A percentile compares a stretch with the other conserved stretches of the same genome.
These are phyloP conservation scores for Boletellus sp. DNA, from an alignment of 768 basidiomycete species.

Conservation along the genomic window DNA sequence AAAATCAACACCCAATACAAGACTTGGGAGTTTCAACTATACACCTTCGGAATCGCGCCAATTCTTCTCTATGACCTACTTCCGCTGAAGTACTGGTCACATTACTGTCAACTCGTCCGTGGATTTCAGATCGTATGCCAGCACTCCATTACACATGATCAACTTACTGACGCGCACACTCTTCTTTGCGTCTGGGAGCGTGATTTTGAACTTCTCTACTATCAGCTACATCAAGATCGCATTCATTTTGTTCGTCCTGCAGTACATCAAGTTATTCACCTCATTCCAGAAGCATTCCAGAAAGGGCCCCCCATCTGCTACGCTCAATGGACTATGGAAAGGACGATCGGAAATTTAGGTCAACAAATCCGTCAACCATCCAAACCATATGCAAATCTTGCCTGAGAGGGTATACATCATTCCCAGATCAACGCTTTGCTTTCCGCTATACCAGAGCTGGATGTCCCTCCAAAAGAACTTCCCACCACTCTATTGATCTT, in stretches of 20 bases:
- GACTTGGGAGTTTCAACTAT: slow-evolving; percentile 23
- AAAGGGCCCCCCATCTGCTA: slow-evolving; percentile 3
- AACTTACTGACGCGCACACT: slow-evolving; percentile 15
- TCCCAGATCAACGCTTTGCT: background rate
- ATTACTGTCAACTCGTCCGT: slow-evolving; percentile 21
- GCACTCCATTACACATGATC: slow-evolving; percentile 3
- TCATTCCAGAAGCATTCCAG: slow-evolving; percentile 4
- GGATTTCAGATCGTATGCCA: slow-evolving; percentile 24
- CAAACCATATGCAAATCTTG: background rate
- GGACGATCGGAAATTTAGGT: slow-evolving; percentile 27
- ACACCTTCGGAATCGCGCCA: slow-evolving; percentile 19
- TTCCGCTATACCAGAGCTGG: background rate
- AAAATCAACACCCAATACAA: slow-evolving; percentile 30
- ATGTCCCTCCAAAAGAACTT: background rate
- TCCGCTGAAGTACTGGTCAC: slow-evolving; percentile 10
- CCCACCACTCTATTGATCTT: background rate
- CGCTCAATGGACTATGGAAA: slow-evolving; percentile 33
- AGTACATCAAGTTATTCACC: slow-evolving; percentile 29
- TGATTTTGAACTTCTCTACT: slow-evolving; percentile 31
- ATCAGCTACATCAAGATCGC: slow-evolving; percentile 15
- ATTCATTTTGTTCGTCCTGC: slow-evolving; percentile 31
- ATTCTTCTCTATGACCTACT: slow-evolving; percentile 16
- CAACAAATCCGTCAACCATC: slow-evolving; percentile 17
- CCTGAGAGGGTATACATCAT: background rate
- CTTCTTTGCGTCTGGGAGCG: slow-evolving; percentile 21